A percentile compares a stretch with the other conserved stretches of the same genome.
Conservation (phyloP, 129 eudicot genomes). For the Smallanthus sonchifolius region DNA sequence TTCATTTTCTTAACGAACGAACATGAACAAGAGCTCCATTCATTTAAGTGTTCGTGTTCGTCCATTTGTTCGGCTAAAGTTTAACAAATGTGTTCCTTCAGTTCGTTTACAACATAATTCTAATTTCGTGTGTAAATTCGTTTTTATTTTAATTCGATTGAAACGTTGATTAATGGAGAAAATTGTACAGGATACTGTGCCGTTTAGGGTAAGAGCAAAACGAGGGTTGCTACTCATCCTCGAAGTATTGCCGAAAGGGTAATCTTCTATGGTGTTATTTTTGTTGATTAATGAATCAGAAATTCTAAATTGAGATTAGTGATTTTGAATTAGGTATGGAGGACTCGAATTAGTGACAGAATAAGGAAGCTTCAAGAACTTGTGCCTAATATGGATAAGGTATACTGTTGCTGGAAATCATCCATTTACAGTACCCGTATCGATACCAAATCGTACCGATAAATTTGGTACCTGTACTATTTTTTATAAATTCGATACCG, state of each 20-base stretch:
- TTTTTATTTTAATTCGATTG: slow-evolving; percentile 33
- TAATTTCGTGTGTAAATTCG: background rate
- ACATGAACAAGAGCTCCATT: too few relatives aligned
- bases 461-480: too few relatives aligned
- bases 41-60: too few relatives aligned
- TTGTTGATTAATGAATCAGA: background rate
- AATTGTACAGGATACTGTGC: slow-evolving; percentile 63
- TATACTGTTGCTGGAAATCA: slow-evolving; percentile 2
- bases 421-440: too few relatives aligned
- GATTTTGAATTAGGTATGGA: slow-evolving; percentile 49
- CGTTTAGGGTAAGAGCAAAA: slow-evolving; percentile 79
- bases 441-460: too few relatives aligned
- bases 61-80: too few relatives aligned
- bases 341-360: slow-evolving; percentile 83
- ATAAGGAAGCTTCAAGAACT: slow-evolving; percentile 91
- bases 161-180: slow-evolving; percentile 43
- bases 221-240: slow-evolving; percentile 98
- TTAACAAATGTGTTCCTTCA: too few relatives aligned
- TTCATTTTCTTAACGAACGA: too few relatives aligned
- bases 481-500: too few relatives aligned
- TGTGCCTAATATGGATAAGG: slow-evolving; percentile 93
- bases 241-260: slow-evolving; percentile 95
- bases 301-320: slow-evolving; percentile 2
- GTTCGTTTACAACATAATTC: background rate
- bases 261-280: background rate